These are phyloP conservation scores for Malassezia yamatoensis DNA, from an alignment of 1,284 basidiomycete genomes.

Conservation along the genomic window DNA sequence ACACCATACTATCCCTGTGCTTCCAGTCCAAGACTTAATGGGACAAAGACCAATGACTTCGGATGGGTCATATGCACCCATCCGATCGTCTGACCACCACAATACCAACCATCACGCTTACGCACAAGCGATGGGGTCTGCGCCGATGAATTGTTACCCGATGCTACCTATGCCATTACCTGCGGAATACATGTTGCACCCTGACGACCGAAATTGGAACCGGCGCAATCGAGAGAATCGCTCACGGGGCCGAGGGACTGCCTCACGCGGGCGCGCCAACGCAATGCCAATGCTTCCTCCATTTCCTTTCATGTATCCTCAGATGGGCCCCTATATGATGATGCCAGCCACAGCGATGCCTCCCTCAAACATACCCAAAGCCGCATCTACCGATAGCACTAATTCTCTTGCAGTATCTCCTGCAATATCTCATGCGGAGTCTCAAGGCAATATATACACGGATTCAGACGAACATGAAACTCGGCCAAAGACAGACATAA, in stretches of 20 bases:
- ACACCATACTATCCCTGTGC: neutral
- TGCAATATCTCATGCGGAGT: neutral
- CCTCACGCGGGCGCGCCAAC: neutral
- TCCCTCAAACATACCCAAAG: neutral
- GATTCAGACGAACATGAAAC: neutral
- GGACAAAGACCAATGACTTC: conserved; percentile 3
- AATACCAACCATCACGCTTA: neutral
- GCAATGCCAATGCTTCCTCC: neutral
- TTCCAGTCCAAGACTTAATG: neutral
- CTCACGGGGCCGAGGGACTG: neutral
- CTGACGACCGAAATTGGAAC: neutral
- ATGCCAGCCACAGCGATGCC: neutral
- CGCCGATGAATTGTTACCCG: neutral
- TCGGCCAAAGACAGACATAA: neutral
- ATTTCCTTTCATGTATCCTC: neutral
- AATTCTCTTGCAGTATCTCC: neutral
- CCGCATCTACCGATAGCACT: neutral
- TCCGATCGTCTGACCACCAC: neutral
- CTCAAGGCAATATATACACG: neutral
- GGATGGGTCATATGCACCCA: conserved; percentile 5
- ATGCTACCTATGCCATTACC: neutral
- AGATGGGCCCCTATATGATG: neutral
- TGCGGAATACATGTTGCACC: neutral
- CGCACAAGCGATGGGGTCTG: conserved; percentile 1
- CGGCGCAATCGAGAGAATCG: neutral